phyloP scores from a whole-genome alignment of 164 flowering plant species.

The Malania oleifera region DNA sequence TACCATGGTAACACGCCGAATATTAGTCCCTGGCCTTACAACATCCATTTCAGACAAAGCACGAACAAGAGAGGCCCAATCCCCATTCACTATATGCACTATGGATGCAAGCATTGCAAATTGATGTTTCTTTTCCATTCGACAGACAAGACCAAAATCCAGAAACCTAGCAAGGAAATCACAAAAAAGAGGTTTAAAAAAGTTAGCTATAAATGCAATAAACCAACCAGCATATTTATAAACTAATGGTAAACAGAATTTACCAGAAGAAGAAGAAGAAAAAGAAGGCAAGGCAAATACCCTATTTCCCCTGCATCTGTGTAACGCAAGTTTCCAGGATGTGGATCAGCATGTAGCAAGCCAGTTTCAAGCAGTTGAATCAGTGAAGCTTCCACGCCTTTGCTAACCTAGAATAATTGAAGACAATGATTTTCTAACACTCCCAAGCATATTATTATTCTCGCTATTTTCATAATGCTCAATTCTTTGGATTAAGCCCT shows the following conservation, averaged over 20 bases:
- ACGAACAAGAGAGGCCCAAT: constrained; percentile 82
- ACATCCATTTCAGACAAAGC: constrained; percentile 85
- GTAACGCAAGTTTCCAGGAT: constrained; percentile 91
- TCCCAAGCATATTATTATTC: not conserved
- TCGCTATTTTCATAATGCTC: not conserved
- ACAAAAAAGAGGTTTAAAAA: constrained; percentile 3
- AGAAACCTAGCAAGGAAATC: constrained; percentile 58
- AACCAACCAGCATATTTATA: not conserved
- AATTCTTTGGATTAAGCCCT: too few species aligned
- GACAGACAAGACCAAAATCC: constrained; percentile 95
- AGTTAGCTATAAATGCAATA: not conserved
- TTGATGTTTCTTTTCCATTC: constrained; percentile 89
- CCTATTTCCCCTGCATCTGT: constrained; percentile 71
- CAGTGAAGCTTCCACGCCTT: constrained; percentile 90
- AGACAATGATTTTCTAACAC: not conserved
- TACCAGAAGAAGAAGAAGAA: not conserved
- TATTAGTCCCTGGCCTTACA: constrained; percentile 70
- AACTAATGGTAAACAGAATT: not conserved
- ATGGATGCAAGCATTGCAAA: constrained; percentile 91
- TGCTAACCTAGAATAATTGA: constrained; percentile 56
- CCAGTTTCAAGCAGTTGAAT: constrained; percentile 98
- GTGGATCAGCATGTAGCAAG: constrained; percentile 96
- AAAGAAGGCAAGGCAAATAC: constrained; percentile 27
- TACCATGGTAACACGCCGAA: constrained; percentile 80
- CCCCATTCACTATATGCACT: constrained; percentile 87